phyloP scores from a whole-genome alignment of 106 monocot species.

The Amphibolis antarctica region DNA sequence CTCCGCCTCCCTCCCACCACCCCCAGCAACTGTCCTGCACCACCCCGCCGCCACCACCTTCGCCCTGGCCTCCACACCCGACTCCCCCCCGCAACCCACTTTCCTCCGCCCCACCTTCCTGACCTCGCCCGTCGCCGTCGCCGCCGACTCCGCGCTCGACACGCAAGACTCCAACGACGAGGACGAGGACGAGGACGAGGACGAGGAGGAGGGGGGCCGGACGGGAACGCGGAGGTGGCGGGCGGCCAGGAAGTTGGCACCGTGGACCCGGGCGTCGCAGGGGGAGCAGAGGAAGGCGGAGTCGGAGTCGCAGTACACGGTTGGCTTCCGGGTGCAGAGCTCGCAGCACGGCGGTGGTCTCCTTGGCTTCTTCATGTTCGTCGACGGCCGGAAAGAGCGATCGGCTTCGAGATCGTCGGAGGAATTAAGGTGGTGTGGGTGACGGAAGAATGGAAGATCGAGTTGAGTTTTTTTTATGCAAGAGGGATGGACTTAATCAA shows the following conservation, averaged over 20 bases:
- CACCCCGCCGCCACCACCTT: conserved; percentile 22
- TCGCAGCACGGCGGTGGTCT: conserved; percentile 23
- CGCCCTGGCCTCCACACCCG: conserved; percentile 1
- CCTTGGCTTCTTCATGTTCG: background rate
- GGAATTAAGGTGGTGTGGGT: background rate
- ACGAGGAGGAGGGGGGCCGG: conserved; percentile 3
- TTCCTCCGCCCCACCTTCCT: background rate
- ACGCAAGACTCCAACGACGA: background rate
- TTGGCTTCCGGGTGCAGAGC: conserved; percentile 43
- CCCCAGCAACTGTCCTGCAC: conserved; percentile 12
- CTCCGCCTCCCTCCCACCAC: conserved; percentile 11
- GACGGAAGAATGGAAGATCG: background rate
- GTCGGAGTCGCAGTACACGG: conserved; percentile 68
- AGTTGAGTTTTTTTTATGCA: background rate
- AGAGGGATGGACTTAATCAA: no score
- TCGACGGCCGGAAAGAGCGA: no score
- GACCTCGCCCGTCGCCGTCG: conserved; percentile 2
- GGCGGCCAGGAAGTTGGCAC: conserved; percentile 5
- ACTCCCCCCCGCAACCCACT: background rate
- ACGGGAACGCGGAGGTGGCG: conserved; percentile 5
- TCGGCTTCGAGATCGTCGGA: background rate
- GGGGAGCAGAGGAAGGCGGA: conserved; percentile 26
- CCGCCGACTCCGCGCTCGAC: conserved; percentile 20
- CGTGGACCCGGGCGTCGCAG: conserved; percentile 10
- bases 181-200: conserved; percentile 9